Percentiles rank a stretch among this genome's conserved stretches.
These are phyloP conservation scores for Verticillium tricorpus DNA, from an alignment of 2,329 filamentous ascomycete species.

Conservation along the genomic window DNA sequence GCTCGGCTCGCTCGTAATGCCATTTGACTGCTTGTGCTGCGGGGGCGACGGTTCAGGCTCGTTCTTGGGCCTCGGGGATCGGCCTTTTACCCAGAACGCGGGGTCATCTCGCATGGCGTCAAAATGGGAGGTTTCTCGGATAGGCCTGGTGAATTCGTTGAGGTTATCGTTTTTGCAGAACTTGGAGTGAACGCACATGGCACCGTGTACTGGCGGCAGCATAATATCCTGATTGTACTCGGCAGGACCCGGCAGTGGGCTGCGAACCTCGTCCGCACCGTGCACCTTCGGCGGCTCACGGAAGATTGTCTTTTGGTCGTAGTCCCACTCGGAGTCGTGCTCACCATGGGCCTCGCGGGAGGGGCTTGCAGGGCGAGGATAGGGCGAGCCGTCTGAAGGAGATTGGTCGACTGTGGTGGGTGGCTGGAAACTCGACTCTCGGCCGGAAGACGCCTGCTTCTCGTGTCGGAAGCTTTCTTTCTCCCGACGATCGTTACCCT, in stretches of 20 bases:
- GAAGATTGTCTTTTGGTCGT: constrained; percentile 34
- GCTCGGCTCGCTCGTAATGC: not conserved
- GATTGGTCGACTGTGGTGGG: not conserved
- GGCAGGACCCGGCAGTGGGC: constrained; percentile 30
- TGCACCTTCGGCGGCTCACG: constrained; percentile 25
- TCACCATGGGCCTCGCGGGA: not conserved
- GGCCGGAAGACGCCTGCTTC: not conserved
- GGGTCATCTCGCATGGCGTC: constrained; percentile 35
- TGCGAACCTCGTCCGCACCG: constrained; percentile 41
- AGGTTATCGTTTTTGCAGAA: constrained; percentile 38
- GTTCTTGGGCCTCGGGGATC: not conserved
- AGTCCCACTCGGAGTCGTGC: constrained; percentile 24
- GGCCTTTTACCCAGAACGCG: constrained; percentile 27
- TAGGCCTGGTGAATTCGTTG: constrained; percentile 35
- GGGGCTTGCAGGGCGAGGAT: not conserved
- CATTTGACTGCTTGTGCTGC: not conserved
- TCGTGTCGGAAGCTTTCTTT: not conserved
- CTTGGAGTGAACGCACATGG: constrained; percentile 37
- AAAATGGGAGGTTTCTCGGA: constrained; percentile 37
- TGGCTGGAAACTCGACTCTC: not conserved
- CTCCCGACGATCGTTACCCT: not conserved
- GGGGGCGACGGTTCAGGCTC: not conserved
- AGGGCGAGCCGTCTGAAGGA: not conserved
- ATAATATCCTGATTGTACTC: constrained; percentile 40
- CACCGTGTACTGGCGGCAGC: constrained; percentile 38